Base-by-base conservation (phyloP, 1,139 yeast species). In the Geotrichum aggregatum region DNA sequence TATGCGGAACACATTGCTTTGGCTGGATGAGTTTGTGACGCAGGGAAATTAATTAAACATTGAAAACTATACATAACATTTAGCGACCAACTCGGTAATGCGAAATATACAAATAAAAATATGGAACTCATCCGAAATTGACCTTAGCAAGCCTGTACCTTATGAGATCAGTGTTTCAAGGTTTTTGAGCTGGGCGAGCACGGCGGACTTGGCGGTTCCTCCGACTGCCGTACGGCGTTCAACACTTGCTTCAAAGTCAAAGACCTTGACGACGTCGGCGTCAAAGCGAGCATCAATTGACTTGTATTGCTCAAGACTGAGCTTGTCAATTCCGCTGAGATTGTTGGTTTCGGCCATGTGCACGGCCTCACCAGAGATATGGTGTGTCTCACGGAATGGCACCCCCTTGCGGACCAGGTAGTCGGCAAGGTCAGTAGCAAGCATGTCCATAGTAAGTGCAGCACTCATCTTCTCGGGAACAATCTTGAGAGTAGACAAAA, bases 341-440 rank as follows among this genome's bases (percentile, higher is more conserved):
- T 78, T 78, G 58, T 76, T 72, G 58, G 80, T 88, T 72, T 92
- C 99, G 5, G 98, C 97, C 50, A 73, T 70, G 61, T 95, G 83
- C 49, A 92, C 99, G 72, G 97, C 92, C 69, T 88, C 96, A 53
- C 99, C 99, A 4, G 97, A 88, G 58, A 92, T 91, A 70, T 92
- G 98, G 71, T 92, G 99, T 1, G 98, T 92, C 73, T 92, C 98
- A 76, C 99, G 87, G 75, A 92, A 92, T 54, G 98, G 98, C 59
- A 92, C 98, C 53, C 98, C 98, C 71, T 85, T 89, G 74, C 97
- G 83, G 52, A 92, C 99, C 61, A 92, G 78, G 71, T 92, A 92
- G 71, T 92, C 99, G 41, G 99, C 99, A 63, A 92, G 78, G 69
- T 92, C 99, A 22, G 99, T 92, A 16, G 98, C 98, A 64, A 92